Evolutionary conservation across 257 asterid species (phyloP).

Genomic region (Paulownia fortunei): DNA sequence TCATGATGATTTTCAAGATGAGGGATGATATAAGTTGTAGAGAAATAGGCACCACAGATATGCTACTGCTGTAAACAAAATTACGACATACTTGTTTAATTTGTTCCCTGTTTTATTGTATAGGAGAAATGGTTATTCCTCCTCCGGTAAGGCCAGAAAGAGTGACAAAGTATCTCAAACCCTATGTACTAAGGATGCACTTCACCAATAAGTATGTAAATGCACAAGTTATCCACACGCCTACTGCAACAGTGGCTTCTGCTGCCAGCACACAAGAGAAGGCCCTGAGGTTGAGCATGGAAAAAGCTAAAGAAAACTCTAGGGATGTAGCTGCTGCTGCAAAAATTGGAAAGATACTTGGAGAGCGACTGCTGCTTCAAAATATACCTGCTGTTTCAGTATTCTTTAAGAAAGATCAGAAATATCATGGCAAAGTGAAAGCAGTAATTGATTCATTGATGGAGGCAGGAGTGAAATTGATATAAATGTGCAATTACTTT

Average conservation of each 20-base stretch:
- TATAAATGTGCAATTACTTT: slow-evolving; percentile 33
- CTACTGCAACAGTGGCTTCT: slow-evolving; percentile 89
- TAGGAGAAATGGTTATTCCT: slow-evolving; percentile 77
- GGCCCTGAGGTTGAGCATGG: slow-evolving; percentile 70
- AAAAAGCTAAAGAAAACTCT: slow-evolving; percentile 61
- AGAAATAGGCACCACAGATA: not conserved
- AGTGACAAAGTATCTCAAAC: slow-evolving; percentile 76
- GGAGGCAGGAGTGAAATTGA: slow-evolving; percentile 69
- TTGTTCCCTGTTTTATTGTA: not conserved
- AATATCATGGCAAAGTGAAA: slow-evolving; percentile 88
- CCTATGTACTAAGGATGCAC: slow-evolving; percentile 84
- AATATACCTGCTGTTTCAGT: slow-evolving; percentile 81
- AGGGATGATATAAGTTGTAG: not conserved
- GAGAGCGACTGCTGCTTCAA: slow-evolving; percentile 63
- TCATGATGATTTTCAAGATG: not conserved
- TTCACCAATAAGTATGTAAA: slow-evolving; percentile 78
- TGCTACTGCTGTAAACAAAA: not conserved
- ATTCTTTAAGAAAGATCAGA: slow-evolving; percentile 72
- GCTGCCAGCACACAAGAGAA: slow-evolving; percentile 97
- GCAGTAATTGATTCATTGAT: slow-evolving; percentile 80
- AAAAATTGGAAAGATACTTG: slow-evolving; percentile 85
- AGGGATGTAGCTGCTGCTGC: slow-evolving; percentile 95
- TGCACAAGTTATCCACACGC: slow-evolving; percentile 91
- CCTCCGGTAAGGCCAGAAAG: slow-evolving; percentile 71
- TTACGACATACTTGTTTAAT: not conserved